Conservation (phyloP, 2,329 filamentous ascomycete genomes). For the Epichloe elymi region DNA sequence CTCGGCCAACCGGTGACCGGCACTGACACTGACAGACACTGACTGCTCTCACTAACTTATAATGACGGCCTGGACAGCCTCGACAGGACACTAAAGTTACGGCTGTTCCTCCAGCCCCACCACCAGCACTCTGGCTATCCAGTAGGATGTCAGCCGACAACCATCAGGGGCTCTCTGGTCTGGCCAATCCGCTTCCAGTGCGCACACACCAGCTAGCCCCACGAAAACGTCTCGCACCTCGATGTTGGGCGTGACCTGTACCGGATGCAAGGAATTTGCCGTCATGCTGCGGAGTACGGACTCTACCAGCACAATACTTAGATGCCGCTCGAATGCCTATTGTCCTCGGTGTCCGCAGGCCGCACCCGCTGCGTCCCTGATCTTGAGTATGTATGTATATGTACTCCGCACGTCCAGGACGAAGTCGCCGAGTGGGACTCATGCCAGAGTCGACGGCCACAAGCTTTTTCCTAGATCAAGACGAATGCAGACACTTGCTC, state of each 20-base stretch:
- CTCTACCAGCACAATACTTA: background rate
- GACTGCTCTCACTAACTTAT: too few species aligned
- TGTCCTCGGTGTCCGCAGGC: background rate
- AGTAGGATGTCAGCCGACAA: background rate
- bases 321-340: background rate
- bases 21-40: too few species aligned
- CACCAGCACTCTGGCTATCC: background rate
- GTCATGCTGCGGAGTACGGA: background rate
- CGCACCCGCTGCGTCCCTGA: background rate
- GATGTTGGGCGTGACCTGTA: background rate
- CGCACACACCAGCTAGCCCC: background rate
- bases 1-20: background rate
- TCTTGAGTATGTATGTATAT: too few species aligned
- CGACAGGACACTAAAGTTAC: too few species aligned
- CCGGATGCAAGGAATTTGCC: background rate
- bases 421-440: background rate
- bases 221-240: background rate
- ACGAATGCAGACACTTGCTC: background rate
- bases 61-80: too few species aligned
- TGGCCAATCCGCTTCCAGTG: background rate
- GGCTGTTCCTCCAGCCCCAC: too few species aligned
- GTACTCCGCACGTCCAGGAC: background rate
- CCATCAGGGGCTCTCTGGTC: background rate
- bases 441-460: background rate
- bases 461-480: background rate